phyloP scores from a whole-genome alignment of 2,329 filamentous ascomycete genomes.

The Pyrenochaeta sp. region DNA sequence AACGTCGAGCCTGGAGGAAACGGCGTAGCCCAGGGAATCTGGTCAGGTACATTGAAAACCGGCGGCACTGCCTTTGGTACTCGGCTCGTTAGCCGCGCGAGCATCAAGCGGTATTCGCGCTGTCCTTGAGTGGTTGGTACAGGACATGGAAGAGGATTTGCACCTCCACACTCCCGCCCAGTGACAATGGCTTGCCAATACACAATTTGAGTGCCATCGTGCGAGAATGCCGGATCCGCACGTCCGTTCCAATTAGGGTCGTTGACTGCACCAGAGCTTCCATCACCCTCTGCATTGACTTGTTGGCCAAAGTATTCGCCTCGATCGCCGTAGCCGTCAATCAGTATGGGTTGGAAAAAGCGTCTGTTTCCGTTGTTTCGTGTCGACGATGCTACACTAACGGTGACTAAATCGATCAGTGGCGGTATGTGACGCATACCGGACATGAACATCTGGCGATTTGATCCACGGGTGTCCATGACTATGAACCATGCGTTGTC shows the following conservation, averaged over 20 bases:
- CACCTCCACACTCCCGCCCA: slow-evolving; percentile 53
- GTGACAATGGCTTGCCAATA: slow-evolving; percentile 53
- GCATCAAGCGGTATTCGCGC: slow-evolving; percentile 51
- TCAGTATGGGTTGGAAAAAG: slow-evolving; percentile 57
- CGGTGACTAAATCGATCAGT: slow-evolving; percentile 43
- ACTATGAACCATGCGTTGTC: slow-evolving; percentile 54
- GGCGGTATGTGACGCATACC: slow-evolving; percentile 55
- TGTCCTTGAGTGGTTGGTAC: slow-evolving; percentile 50
- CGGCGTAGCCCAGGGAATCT: slow-evolving; percentile 46
- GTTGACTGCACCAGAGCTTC: slow-evolving; percentile 34
- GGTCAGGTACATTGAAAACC: slow-evolving; percentile 36
- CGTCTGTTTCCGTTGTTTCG: slow-evolving; percentile 57
- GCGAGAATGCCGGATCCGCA: slow-evolving; percentile 55
- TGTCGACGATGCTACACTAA: slow-evolving; percentile 44
- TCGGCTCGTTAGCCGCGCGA: slow-evolving; percentile 50
- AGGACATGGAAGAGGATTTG: slow-evolving; percentile 53
- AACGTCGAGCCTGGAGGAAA: slow-evolving; percentile 30
- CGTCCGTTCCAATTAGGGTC: slow-evolving; percentile 59
- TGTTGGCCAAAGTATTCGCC: slow-evolving; percentile 55
- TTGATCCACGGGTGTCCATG: slow-evolving; percentile 54
- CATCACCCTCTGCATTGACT: slow-evolving; percentile 44
- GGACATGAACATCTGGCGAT: slow-evolving; percentile 54
- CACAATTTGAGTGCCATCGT: slow-evolving; percentile 53
- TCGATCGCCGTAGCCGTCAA: slow-evolving; percentile 56
- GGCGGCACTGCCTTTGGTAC: slow-evolving; percentile 25